A percentile compares a stretch with the other conserved stretches of the same genome.
These are phyloP conservation scores for Trifolium dubium DNA, from an alignment of 306 rosid genomes.

Conservation along the genomic window DNA sequence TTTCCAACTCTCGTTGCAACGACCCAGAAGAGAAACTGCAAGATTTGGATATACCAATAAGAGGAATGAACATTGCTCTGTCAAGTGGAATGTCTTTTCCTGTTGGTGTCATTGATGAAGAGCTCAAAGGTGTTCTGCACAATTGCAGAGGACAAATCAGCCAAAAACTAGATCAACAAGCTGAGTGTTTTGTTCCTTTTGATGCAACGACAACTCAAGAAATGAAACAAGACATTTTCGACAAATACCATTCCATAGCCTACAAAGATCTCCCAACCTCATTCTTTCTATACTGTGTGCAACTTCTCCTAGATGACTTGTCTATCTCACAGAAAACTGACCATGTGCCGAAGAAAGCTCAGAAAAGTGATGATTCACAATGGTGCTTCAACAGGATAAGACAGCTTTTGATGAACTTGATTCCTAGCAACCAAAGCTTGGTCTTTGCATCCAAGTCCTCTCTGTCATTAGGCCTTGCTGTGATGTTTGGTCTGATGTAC, in stretches of 20 bases:
- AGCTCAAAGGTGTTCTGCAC: conserved; percentile 49
- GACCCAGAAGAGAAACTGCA: conserved; percentile 51
- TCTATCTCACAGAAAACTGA: conserved; percentile 37
- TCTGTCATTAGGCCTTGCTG: conserved; percentile 68
- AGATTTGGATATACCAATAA: conserved; percentile 54
- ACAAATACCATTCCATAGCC: conserved; percentile 42
- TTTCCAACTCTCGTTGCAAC: conserved; percentile 38
- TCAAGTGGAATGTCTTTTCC: conserved; percentile 51
- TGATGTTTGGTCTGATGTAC: conserved; percentile 67
- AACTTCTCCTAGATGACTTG: conserved; percentile 52
- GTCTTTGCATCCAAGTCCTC: conserved; percentile 76
- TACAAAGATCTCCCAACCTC: conserved; percentile 54
- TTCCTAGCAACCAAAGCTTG: conserved; percentile 50
- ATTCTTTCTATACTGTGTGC: conserved; percentile 70
- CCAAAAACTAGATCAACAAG: conserved; percentile 49
- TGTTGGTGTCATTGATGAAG: conserved; percentile 52
- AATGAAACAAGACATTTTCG: conserved; percentile 35
- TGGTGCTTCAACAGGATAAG: conserved; percentile 32
- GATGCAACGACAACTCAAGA: conserved; percentile 53
- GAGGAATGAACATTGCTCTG: conserved; percentile 75
- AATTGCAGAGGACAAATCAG: conserved; percentile 44
- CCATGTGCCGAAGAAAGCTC: conserved; percentile 10
- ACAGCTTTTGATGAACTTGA: conserved; percentile 37
- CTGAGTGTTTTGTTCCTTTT: conserved; percentile 45
- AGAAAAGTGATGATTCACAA: conserved; percentile 15